Evolutionary conservation across 1,139 yeast species (phyloP).

Genomic region (Yamadazyma jaroonii): DNA sequence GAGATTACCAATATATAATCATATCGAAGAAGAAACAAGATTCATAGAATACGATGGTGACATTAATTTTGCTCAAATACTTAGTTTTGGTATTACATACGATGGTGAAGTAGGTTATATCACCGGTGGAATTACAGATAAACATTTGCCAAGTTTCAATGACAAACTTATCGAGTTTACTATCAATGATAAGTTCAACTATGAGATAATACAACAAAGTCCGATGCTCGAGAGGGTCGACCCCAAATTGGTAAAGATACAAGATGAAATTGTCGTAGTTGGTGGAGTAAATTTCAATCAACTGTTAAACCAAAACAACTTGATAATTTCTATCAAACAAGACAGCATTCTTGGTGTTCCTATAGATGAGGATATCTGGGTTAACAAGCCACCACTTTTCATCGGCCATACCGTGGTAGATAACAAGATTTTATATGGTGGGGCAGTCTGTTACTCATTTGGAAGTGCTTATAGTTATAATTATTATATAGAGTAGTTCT

Average conservation of each 20-base stretch:
- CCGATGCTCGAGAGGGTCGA: slow-evolving; percentile 42
- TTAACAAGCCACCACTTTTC: slow-evolving; percentile 45
- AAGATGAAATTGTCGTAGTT: slow-evolving; percentile 37
- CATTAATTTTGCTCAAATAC: slow-evolving; percentile 23
- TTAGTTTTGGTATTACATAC: slow-evolving; percentile 28
- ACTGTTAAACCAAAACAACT: slow-evolving; percentile 33
- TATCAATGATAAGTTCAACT: slow-evolving; percentile 4
- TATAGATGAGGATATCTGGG: slow-evolving; percentile 35
- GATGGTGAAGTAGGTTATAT: slow-evolving; percentile 36
- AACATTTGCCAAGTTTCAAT: slow-evolving; percentile 30
- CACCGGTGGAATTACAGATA: slow-evolving; percentile 53
- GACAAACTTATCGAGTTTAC: slow-evolving; percentile 31
- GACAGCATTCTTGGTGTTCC: slow-evolving; percentile 22
- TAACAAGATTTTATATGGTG: slow-evolving; percentile 56
- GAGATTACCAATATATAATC: slow-evolving; percentile 20
- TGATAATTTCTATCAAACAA: slow-evolving; percentile 30
- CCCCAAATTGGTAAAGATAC: slow-evolving; percentile 26
- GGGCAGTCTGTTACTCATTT: slow-evolving; percentile 82
- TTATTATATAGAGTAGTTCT: slow-evolving; percentile 10
- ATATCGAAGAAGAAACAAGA: slow-evolving; percentile 12
- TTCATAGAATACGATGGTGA: slow-evolving; percentile 17
- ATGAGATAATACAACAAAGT: slow-evolving; percentile 7
- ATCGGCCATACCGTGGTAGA: slow-evolving; percentile 54
- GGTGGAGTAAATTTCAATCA: slow-evolving; percentile 59
- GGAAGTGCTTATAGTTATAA: slow-evolving; percentile 62